Conservation (phyloP, 1,284 basidiomycete species). For the Naganishia cerealis region DNA sequence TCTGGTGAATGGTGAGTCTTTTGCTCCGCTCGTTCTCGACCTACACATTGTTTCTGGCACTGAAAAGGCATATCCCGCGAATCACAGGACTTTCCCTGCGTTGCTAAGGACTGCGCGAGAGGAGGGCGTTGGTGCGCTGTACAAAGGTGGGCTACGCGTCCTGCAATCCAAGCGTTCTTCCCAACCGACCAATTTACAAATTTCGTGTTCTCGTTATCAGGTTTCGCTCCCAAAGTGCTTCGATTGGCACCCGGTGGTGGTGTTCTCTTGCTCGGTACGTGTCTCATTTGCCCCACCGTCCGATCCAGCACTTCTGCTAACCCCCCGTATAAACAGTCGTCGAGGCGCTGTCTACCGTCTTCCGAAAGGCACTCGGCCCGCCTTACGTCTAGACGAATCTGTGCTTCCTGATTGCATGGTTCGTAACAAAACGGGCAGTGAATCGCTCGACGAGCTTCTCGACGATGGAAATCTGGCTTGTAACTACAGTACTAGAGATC, state of each 20-base stretch:
- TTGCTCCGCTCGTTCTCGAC: constrained; percentile 1
- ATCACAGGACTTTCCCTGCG: constrained; percentile 51
- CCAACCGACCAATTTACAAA: background rate
- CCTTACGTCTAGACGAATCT: constrained; percentile 49
- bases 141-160: constrained; percentile 69
- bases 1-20: constrained; percentile 72
- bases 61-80: background rate
- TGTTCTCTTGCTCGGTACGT: constrained; percentile 70
- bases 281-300: background rate
- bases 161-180: background rate
- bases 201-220: background rate
- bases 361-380: constrained; percentile 48
- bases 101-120: constrained; percentile 78
- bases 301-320: background rate
- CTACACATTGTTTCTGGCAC: background rate
- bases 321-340: constrained; percentile 42
- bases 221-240: constrained; percentile 56
- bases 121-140: constrained; percentile 84
- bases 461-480: too few species aligned
- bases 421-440: background rate
- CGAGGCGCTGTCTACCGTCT: constrained; percentile 49
- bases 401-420: background rate
- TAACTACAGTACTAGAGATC: too few species aligned
- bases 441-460: background rate
- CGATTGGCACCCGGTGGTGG: constrained; percentile 92